Conservation (phyloP, 177 flowering plant genomes). For the Telopea speciosissima region DNA sequence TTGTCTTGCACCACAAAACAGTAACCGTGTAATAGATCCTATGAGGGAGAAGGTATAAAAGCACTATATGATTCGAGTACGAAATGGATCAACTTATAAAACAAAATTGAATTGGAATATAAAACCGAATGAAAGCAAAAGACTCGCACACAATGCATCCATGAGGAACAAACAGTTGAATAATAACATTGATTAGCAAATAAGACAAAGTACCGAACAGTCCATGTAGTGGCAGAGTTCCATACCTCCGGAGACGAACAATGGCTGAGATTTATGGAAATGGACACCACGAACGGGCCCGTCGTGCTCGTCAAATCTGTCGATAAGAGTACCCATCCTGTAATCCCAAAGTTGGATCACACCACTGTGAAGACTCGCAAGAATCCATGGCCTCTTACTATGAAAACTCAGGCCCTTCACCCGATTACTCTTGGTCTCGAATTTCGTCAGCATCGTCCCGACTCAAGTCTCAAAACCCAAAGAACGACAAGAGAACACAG, state of each 20-base stretch:
- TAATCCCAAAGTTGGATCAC: slow-evolving; percentile 99
- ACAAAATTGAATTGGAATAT: not conserved
- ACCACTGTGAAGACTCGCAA: slow-evolving; percentile 95
- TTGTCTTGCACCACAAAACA: not conserved
- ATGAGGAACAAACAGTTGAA: not conserved
- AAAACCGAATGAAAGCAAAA: not conserved
- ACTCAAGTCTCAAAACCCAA: slow-evolving; percentile 11
- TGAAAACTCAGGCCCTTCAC: slow-evolving; percentile 96
- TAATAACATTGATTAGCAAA: not conserved
- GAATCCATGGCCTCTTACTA: slow-evolving; percentile 92
- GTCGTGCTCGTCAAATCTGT: slow-evolving; percentile 92
- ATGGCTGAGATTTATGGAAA: slow-evolving; percentile 88
- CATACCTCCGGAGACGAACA: slow-evolving; percentile 94
- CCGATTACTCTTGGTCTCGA: slow-evolving; percentile 94
- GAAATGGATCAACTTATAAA: not conserved
- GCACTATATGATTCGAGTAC: not conserved
- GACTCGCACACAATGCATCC: not conserved
- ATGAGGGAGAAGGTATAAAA: not conserved
- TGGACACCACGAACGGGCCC: slow-evolving; percentile 99
- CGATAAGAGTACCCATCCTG: slow-evolving; percentile 94
- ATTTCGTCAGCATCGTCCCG: slow-evolving; percentile 79
- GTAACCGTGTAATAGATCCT: not conserved
- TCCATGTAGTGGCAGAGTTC: not conserved
- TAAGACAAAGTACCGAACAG: not conserved
- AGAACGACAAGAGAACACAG: not conserved